phyloP scores from a whole-genome alignment of 768 basidiomycete genomes.

The Antrodiella citrinella region DNA sequence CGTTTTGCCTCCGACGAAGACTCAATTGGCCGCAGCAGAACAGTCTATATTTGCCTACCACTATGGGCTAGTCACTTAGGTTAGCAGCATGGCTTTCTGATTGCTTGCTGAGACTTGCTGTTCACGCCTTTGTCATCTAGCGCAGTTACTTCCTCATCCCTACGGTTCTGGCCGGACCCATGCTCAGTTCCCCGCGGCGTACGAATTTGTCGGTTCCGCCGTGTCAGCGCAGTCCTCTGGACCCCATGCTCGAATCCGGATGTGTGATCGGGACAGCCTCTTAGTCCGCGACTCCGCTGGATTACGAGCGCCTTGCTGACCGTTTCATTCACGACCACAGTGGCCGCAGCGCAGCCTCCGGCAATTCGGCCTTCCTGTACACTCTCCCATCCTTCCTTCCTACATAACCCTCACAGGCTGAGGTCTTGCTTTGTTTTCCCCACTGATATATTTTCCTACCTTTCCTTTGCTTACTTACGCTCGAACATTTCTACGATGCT shows the following conservation, averaged over 20 bases:
- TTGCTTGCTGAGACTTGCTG: too few relatives aligned
- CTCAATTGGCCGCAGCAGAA: too few relatives aligned
- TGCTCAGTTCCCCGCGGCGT: neutral
- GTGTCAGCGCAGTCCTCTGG: neutral
- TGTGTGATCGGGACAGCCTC: too few relatives aligned
- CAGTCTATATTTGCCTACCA: too few relatives aligned
- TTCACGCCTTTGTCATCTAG: too few relatives aligned
- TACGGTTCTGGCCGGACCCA: too few relatives aligned
- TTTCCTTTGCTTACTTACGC: neutral
- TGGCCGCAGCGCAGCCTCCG: neutral
- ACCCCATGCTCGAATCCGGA: neutral
- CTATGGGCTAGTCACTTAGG: too few relatives aligned
- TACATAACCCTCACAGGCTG: neutral
- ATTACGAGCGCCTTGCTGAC: neutral
- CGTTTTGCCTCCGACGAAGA: too few relatives aligned
- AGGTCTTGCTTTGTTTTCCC: neutral
- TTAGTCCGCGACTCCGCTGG: too few relatives aligned
- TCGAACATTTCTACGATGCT: neutral
- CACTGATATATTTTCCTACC: neutral
- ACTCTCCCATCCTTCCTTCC: neutral
- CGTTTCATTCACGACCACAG: neutral
- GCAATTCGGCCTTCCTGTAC: neutral
- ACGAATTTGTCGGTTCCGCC: neutral
- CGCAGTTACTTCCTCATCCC: too few relatives aligned
- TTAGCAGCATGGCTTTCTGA: too few relatives aligned